Base-by-base conservation (phyloP, 2,329 filamentous ascomycete species). In the Chaetomiaceae sp. region DNA sequence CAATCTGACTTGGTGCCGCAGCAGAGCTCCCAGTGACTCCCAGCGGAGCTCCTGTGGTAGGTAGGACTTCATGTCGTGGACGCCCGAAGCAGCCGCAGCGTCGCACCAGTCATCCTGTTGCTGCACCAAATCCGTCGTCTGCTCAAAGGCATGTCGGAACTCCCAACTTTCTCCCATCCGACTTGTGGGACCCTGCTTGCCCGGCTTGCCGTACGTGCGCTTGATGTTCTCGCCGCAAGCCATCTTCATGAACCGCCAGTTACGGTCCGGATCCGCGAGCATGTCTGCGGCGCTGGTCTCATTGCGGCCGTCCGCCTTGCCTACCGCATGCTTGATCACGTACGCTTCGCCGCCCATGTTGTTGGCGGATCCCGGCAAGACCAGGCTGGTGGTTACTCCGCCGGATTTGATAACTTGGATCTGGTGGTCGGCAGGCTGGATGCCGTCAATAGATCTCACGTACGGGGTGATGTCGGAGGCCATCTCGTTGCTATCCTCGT, bases 201-300 rank as follows among this genome's bases (percentile, higher is more conserved):
- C 81, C 4, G 70, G 62, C 41, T 71, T 73, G 9, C 82, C 82
- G 55, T 86, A 85, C 0, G 81, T 70, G 1, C 75, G 70, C 69
- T 86, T 86, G 1, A 84, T 72, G 61, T 88, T 88, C 68, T 88
- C 85, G 32, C 85, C 85, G 58, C 84, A 88, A 0, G 85, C 85
- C 84, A 88, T 88, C 71, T 89, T 88, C 75, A 89, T 85, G 66
- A 86, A 88, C 18, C 85, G 75, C 79, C 83, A 85, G 55, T 73
- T 79, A 20, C 75, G 73, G 37, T 85, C 82, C 0, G 84, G 84
- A 47, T 86, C 82, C 1, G 85, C 84, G 9, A 87, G 72, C 71
- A 87, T 75, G 58, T 86, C 80, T 21, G 74, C 69, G 2, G 79
- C 81, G 48, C 82, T 85, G 38, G 84, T 77, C 65, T 87, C 84